phyloP scores from a whole-genome alignment of 2,329 filamentous ascomycete genomes.

The Cylindrodendrum hubeiense region DNA sequence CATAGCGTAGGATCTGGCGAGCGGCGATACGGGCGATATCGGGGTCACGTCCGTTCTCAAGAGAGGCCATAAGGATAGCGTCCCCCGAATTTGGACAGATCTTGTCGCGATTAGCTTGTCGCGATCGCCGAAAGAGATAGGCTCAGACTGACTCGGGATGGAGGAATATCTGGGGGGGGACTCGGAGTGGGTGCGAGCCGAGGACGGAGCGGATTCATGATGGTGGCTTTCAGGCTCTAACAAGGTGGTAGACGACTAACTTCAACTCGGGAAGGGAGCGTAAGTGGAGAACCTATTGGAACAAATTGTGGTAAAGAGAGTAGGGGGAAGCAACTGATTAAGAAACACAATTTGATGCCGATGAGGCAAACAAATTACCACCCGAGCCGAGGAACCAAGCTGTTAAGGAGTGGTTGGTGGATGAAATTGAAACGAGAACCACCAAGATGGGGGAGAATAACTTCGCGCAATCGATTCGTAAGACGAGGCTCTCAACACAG shows the following conservation, averaged over 20 bases:
- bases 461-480: too few relatives aligned
- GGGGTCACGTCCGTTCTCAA: too few relatives aligned
- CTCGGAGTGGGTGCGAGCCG: constrained; percentile 49
- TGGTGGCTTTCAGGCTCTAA: too few relatives aligned
- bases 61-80: too few relatives aligned
- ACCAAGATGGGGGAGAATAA: not conserved
- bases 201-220: constrained; percentile 50
- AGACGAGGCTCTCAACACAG: not conserved
- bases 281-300: not conserved
- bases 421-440: too few relatives aligned
- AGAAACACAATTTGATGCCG: too few relatives aligned
- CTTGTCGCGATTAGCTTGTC: constrained; percentile 64
- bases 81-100: too few relatives aligned
- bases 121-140: constrained; percentile 53
- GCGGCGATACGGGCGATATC: too few relatives aligned
- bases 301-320: not conserved
- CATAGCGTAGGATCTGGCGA: too few relatives aligned
- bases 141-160: constrained; percentile 51
- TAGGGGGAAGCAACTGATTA: not conserved
- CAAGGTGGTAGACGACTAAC: not conserved
- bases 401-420: too few relatives aligned
- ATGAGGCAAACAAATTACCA: too few relatives aligned
- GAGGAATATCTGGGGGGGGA: constrained; percentile 52
- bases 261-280: not conserved
- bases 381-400: too few relatives aligned